These are phyloP conservation scores for Guyanaporus albipodus DNA, from an alignment of 768 basidiomycete species.

Conservation along the genomic window DNA sequence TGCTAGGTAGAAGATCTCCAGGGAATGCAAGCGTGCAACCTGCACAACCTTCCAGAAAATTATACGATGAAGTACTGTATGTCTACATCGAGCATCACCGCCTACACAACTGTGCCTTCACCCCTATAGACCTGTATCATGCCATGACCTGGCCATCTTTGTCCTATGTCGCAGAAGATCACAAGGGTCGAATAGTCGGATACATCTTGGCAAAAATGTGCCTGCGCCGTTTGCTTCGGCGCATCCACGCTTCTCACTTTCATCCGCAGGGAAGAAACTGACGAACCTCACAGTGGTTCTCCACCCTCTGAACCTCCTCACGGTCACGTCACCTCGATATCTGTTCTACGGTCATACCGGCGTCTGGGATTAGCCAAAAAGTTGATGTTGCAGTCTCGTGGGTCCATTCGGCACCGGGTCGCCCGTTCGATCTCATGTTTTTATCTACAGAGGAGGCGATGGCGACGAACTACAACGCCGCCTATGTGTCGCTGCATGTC, in stretches of 20 bases:
- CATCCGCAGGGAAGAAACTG: conserved; percentile 51
- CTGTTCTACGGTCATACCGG: conserved; percentile 84
- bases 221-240: conserved; percentile 19
- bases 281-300: conserved; percentile 40
- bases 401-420: conserved; percentile 30
- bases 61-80: conserved; percentile 78
- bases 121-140: conserved; percentile 77
- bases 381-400: conserved; percentile 90
- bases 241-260: conserved; percentile 24
- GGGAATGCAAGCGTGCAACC: conserved; percentile 92
- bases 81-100: conserved; percentile 18
- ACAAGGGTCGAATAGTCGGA: conserved; percentile 85
- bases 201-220: conserved; percentile 97
- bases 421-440: background rate
- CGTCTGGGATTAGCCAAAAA: conserved; percentile 92
- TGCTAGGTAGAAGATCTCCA: conserved; percentile 77
- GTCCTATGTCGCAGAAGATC: conserved; percentile 89
- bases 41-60: conserved; percentile 92
- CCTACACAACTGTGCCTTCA: background rate
- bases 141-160: conserved; percentile 89
- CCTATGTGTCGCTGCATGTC: conserved; percentile 86
- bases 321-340: conserved; percentile 96
- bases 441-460: conserved; percentile 76
- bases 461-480: conserved; percentile 79
- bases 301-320: conserved; percentile 58